Base-by-base conservation (phyloP, 805 yeast genomes). In the Geotrichum ghanense region DNA sequence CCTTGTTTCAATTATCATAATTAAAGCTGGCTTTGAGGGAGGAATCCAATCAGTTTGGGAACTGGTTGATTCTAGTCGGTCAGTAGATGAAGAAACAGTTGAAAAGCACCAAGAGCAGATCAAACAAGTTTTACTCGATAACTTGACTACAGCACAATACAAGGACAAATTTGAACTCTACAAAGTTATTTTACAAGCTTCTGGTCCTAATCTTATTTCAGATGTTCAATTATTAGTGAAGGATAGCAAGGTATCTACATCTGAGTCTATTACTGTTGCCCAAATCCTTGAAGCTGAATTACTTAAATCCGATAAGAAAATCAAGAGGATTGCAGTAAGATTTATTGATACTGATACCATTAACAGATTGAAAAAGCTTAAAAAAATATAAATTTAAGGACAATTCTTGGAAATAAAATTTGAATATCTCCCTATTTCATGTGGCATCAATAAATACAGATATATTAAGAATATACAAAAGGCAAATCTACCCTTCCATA, bases 11-110 rank as follows among this genome's bases (percentile, higher is more conserved):
- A 72, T 73, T 1, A 68, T 92, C 55, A 82, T 92, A 48, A 76
- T 89, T 52, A 79, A 75, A 53, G 96, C 96, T 5, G 97, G 97
- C 27, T 73, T 77, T 62, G 74, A 75, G 2, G 89, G 95, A 22
- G 77, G 83, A 55, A 69, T 72, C 49, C 72, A 73, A 22, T 78
- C 97, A 0, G 72, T 81, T 56, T 73, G 73, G 50, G 97, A 90
- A 60, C 68, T 90, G 41, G 72, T 86, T 24, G 98, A 90, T 57
- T 74, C 78, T 39, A 51, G 51, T 12, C 43, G 35, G 26, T 23
- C 45, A 22, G 21, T 40, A 9, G 21, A 31, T 22, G n/a, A 39
- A 31, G 50, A 42, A 3, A 41, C 17, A 23, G 24, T 45, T 10
- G 43, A 45, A n/a, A n/a, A 27, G 16, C 49, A 37, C 21, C 27